phyloP scores from a whole-genome alignment of 768 basidiomycete genomes.

The Tephrocybe sp. region DNA sequence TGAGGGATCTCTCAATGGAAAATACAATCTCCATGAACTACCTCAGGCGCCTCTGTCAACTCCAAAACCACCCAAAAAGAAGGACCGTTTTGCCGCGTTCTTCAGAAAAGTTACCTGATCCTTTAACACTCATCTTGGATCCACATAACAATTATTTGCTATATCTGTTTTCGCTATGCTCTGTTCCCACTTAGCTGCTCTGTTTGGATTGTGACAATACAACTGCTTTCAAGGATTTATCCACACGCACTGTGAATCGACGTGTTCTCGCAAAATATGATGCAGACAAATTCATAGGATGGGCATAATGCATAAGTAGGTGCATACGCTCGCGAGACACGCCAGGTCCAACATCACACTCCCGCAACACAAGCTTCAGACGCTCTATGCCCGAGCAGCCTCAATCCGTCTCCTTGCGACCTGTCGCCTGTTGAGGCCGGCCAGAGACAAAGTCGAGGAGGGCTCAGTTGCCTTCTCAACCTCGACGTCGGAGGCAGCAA shows the following conservation, averaged over 20 bases:
- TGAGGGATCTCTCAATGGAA: not conserved
- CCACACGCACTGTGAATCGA: not conserved
- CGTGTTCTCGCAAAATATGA: constrained; percentile 9
- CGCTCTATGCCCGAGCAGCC: constrained; percentile 60
- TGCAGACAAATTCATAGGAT: constrained; percentile 15
- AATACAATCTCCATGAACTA: constrained; percentile 8
- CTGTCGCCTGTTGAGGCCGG: constrained; percentile 82
- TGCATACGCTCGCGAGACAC: constrained; percentile 22
- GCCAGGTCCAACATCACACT: constrained; percentile 13
- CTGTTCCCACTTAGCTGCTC: not conserved
- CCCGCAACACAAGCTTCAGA: not conserved
- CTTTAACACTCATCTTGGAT: not conserved
- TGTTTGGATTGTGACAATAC: not conserved
- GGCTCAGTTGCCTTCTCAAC: constrained; percentile 94
- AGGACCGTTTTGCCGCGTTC: constrained; percentile 9
- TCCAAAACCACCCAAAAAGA: not conserved
- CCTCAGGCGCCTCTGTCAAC: constrained; percentile 3
- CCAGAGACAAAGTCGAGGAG: constrained; percentile 48
- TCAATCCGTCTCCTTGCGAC: constrained; percentile 86
- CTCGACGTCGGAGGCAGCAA: constrained; percentile 73
- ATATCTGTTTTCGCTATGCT: not conserved
- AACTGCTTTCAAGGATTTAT: not conserved
- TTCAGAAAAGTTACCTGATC: not conserved
- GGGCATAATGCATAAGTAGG: constrained; percentile 25
- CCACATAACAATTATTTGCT: not conserved